Percentiles rank a stretch among this genome's conserved stretches.
Conservation (phyloP, 441 rosid species). For the Gossypium schwendimanii region DNA sequence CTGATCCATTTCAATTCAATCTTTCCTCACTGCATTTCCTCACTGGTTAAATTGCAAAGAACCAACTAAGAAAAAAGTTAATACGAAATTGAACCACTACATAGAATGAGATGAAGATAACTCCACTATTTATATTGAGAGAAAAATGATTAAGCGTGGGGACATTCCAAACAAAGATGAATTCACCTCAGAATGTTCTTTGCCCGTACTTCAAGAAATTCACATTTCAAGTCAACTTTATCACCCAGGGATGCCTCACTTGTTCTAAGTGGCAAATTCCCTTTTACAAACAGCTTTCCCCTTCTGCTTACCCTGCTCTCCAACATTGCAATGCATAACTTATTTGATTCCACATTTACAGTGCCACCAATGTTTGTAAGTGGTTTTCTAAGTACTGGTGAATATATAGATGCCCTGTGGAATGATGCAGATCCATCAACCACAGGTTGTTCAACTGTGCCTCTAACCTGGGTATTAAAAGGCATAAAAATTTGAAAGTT, state of each 20-base stretch:
- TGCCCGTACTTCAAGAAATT: constrained; percentile 87
- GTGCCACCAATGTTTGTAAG: constrained; percentile 92
- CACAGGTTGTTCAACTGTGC: constrained; percentile 93
- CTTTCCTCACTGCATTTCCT: not conserved
- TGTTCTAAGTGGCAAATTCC: constrained; percentile 81
- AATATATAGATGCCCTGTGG: constrained; percentile 81
- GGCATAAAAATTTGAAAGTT: constrained; percentile 7
- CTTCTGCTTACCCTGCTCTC: constrained; percentile 91
- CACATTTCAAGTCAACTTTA: constrained; percentile 92
- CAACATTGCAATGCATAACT: constrained; percentile 66
- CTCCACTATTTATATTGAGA: not conserved
- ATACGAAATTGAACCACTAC: not conserved
- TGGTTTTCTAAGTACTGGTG: constrained; percentile 82
- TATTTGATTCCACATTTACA: constrained; percentile 78
- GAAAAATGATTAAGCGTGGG: not conserved
- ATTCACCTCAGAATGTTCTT: constrained; percentile 81
- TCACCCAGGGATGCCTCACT: constrained; percentile 69
- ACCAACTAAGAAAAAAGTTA: not conserved
- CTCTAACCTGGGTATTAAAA: constrained; percentile 66
- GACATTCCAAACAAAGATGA: not conserved
- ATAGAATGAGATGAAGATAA: not conserved
- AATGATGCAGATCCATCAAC: constrained; percentile 92
- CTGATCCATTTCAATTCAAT: not conserved
- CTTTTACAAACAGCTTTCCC: constrained; percentile 81
- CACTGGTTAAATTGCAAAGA: not conserved